phyloP scores from a whole-genome alignment of 2,329 filamentous ascomycete genomes.

The Scleromitrula shiraiana region DNA sequence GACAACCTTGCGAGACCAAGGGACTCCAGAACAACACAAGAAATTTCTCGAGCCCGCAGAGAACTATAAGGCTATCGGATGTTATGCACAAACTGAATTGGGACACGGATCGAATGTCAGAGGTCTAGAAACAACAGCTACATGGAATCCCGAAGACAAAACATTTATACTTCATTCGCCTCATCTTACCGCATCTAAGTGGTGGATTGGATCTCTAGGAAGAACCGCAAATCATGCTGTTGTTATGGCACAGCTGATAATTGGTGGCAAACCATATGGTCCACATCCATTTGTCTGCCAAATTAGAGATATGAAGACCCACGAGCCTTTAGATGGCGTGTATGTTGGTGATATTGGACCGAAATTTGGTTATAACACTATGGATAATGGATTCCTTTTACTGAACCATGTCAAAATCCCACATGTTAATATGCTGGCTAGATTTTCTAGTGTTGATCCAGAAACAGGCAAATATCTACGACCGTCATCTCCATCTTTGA shows the following conservation, averaged over 20 bases:
- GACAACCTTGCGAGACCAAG: conserved; percentile 64
- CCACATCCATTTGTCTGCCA: conserved; percentile 75
- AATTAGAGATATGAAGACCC: conserved; percentile 61
- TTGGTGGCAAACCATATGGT: conserved; percentile 60
- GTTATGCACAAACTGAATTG: conserved; percentile 74
- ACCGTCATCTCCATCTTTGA: conserved; percentile 56
- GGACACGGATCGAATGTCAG: conserved; percentile 73
- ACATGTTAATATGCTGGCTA: conserved; percentile 64
- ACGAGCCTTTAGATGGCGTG: conserved; percentile 59
- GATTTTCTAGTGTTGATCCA: conserved; percentile 62
- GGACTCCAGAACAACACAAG: conserved; percentile 64
- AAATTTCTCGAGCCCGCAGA: conserved; percentile 62
- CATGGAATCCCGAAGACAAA: conserved; percentile 65
- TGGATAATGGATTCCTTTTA: conserved; percentile 75
- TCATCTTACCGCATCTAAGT: conserved; percentile 67
- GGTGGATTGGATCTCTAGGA: conserved; percentile 77
- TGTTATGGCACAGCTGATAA: conserved; percentile 69
- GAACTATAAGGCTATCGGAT: conserved; percentile 66
- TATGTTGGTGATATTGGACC: conserved; percentile 76
- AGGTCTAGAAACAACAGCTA: conserved; percentile 41
- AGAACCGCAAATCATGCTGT: conserved; percentile 69
- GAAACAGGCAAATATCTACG: conserved; percentile 60
- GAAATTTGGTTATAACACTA: conserved; percentile 72
- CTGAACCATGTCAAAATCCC: conserved; percentile 71
- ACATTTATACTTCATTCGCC: conserved; percentile 70